These are phyloP conservation scores for Colletotrichum chlorophyti DNA, from an alignment of 2,329 filamentous ascomycete species.

Conservation along the genomic window DNA sequence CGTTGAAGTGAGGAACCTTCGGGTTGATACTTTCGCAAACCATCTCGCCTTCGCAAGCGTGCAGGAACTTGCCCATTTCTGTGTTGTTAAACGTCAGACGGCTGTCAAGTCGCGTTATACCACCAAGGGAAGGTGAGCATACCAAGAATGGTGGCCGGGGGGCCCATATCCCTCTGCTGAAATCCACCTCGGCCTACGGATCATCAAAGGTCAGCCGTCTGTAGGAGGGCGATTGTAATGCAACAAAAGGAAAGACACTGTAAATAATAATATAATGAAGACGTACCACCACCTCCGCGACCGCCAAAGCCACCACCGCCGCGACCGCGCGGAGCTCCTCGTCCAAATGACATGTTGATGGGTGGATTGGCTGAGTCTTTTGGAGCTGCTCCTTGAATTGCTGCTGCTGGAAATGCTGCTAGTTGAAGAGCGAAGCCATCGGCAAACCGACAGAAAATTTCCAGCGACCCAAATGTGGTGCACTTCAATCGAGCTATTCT, in stretches of 20 bases:
- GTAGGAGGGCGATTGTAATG: too few relatives aligned
- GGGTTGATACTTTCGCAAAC: constrained; percentile 94
- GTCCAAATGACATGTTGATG: constrained; percentile 30
- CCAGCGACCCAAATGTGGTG: constrained; percentile 26
- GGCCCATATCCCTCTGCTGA: constrained; percentile 30
- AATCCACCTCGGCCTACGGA: constrained; percentile 28
- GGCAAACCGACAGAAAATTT: constrained; percentile 27
- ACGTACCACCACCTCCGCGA: constrained; percentile 26
- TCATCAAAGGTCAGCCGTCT: constrained; percentile 10
- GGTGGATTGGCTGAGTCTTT: constrained; percentile 11
- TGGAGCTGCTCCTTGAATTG: constrained; percentile 24
- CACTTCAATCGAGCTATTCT: constrained; percentile 16
- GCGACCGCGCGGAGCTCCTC: constrained; percentile 31
- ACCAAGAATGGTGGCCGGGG: constrained; percentile 30
- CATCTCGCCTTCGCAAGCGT: constrained; percentile 97
- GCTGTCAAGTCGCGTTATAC: not conserved
- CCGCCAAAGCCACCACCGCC: constrained; percentile 30
- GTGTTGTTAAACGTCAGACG: not conserved
- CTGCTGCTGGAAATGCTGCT: constrained; percentile 12
- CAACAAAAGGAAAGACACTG: not conserved
- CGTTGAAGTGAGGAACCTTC: constrained; percentile 99
- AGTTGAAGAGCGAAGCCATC: constrained; percentile 9
- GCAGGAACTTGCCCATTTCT: constrained; percentile 95
- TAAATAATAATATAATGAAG: not conserved
- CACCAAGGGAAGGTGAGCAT: not conserved